These are phyloP conservation scores for Podospora tetraspora DNA, from an alignment of 495 filamentous ascomycete genomes.

Conservation along the genomic window DNA sequence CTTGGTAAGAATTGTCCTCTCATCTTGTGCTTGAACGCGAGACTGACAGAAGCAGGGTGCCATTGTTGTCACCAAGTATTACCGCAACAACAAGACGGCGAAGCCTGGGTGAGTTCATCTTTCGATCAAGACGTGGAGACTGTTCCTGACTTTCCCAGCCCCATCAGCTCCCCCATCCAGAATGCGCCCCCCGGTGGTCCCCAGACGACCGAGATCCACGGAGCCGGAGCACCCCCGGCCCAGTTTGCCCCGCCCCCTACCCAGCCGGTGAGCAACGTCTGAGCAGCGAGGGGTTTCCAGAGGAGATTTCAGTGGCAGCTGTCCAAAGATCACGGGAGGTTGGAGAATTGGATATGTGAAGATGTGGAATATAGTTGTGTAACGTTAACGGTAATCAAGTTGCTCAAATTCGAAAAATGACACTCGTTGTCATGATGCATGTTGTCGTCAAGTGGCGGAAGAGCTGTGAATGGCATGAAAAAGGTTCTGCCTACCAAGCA, in stretches of 20 bases:
- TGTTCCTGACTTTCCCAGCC: background rate
- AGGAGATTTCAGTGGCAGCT: background rate
- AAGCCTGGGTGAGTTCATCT: background rate
- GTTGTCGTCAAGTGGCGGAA: background rate
- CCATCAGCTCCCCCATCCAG: background rate
- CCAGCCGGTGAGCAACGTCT: background rate
- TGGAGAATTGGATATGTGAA: background rate
- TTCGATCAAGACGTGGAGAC: background rate
- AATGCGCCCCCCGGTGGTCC: background rate
- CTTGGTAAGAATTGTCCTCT: conserved; percentile 13
- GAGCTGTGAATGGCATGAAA: too few relatives aligned
- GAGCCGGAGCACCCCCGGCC: background rate
- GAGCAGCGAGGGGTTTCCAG: background rate
- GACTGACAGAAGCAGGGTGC: background rate
- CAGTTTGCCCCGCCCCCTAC: background rate
- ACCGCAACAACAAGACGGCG: background rate
- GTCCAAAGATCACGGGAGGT: background rate
- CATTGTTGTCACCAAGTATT: conserved; percentile 11
- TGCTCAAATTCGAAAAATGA: background rate
- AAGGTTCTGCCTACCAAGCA: too few relatives aligned
- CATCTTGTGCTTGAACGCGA: background rate
- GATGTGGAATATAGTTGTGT: background rate
- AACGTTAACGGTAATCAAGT: background rate
- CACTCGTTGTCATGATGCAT: background rate
- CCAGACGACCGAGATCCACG: background rate